Evolutionary conservation across 2,329 filamentous ascomycete species (phyloP), one percentile per base, ranked within the genome.

Genomic region (Fusarium hainanense): DNA sequence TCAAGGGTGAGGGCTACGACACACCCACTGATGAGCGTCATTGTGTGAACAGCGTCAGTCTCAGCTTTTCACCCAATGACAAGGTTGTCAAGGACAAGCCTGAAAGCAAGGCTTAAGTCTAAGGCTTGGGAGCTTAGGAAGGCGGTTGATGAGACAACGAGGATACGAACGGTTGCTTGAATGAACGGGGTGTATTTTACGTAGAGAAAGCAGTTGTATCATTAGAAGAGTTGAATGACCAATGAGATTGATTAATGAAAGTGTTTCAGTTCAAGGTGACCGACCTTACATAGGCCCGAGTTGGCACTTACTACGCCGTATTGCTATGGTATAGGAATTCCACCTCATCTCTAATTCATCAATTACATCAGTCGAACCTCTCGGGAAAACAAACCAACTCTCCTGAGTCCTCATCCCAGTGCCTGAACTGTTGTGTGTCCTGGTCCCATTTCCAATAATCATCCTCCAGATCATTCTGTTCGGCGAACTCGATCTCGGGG

Each of bases 21-120:
- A 97, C 92, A 23, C 94, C 96, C 7, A 98, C 94, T 21, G 92
- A 99, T 79, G 96, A 99, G 88, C 87, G 96, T 66, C 96, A 99
- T 83, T 99, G 96, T 77, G 96, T 99, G 62, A 99, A 98, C 79
- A 96, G 93, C 76, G 83, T 98, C 55, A 97, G 93, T 78, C 83
- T 98, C 81, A 96, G 90, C 74, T 98, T 99, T 77, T 87, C 84
- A 3, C 84, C 85, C 2, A 85, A 92, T 50, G 90, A 93, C 68
- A 87, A 88, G 73, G 76, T 79, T 50, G 79, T 75, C 25, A 75
- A 79, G 52, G 72, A 61, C 6, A 69, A 73, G 65, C 50, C 63
- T 32, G 80, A 80, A 30, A 82, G 76, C 58, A 82, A 82, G 74
- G 81, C 74, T 34, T 79, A 44, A 74, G 34, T 54, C 18, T 13